These are phyloP conservation scores for Xylariales sp. DNA, from an alignment of 2,329 filamentous ascomycete species.

Conservation along the genomic window DNA sequence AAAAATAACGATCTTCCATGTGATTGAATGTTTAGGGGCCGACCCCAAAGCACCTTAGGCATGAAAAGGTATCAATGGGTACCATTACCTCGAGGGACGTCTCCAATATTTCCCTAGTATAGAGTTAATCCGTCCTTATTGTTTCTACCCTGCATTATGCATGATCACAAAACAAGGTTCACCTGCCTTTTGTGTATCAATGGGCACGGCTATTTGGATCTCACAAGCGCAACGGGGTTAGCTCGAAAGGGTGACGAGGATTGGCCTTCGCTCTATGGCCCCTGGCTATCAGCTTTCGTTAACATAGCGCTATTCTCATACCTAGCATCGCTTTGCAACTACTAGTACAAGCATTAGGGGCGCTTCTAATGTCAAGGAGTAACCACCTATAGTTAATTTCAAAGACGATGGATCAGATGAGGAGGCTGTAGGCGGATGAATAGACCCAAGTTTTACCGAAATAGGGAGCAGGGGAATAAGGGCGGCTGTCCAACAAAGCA, in stretches of 20 bases:
- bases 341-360: constrained; percentile 26
- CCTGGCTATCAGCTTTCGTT: constrained; percentile 32
- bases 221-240: constrained; percentile 33
- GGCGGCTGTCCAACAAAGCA: constrained; percentile 41
- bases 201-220: constrained; percentile 32
- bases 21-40: constrained; percentile 8
- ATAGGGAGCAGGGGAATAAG: constrained; percentile 39
- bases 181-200: constrained; percentile 25
- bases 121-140: constrained; percentile 16
- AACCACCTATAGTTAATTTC: constrained; percentile 33
- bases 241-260: constrained; percentile 35
- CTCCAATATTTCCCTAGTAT: constrained; percentile 21
- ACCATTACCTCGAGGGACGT: constrained; percentile 23
- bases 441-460: constrained; percentile 43
- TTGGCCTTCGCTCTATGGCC: constrained; percentile 31
- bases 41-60: constrained; percentile 13
- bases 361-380: constrained; percentile 40
- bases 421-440: constrained; percentile 34
- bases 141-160: constrained; percentile 27
- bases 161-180: constrained; percentile 41
- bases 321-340: constrained; percentile 34
- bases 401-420: constrained; percentile 39
- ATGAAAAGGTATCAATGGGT: constrained; percentile 24
- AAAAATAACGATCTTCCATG: constrained; percentile 39
- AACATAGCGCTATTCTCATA: constrained; percentile 36